Evolutionary conservation across 1,284 basidiomycete genomes (phyloP).

Genomic region (Malassezia globosa): DNA sequence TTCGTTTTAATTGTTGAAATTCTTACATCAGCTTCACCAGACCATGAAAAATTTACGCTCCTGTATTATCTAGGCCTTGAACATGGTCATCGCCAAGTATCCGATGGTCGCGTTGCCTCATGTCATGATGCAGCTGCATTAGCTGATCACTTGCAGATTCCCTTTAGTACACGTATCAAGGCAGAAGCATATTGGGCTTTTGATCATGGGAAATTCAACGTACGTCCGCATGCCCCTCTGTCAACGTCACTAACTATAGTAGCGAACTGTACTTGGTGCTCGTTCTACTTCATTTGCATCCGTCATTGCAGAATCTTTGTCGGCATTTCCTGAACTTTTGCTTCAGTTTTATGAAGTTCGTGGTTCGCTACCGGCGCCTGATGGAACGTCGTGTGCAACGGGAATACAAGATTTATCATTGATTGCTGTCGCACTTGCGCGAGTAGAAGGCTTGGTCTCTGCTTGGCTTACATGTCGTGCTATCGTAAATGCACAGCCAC

Average conservation of each 20-base stretch:
- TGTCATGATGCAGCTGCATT: neutral
- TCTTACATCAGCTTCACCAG: neutral
- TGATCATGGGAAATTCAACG: constrained; percentile 8
- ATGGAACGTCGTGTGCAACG: neutral
- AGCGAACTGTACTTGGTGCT: neutral
- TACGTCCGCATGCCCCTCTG: too few relatives aligned
- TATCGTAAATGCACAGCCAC: constrained; percentile 2
- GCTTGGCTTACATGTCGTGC: constrained; percentile 12
- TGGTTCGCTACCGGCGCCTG: neutral
- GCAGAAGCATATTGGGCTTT: constrained; percentile 8
- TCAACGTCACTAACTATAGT: too few relatives aligned
- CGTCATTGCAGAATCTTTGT: constrained; percentile 1
- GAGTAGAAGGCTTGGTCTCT: constrained; percentile 8
- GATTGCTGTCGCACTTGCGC: neutral
- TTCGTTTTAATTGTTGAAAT: constrained; percentile 13
- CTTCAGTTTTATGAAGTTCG: constrained; percentile 11
- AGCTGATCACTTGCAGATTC: neutral
- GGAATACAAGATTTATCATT: neutral
- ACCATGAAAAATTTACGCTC: neutral
- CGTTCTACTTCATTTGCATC: neutral
- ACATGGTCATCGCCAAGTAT: neutral
- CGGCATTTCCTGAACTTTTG: neutral
- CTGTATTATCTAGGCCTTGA: constrained; percentile 12
- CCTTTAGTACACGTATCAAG: neutral
- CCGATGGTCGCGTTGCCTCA: neutral